Conservation (phyloP, 495 filamentous ascomycete genomes). For the Trypethelium eluteriae region DNA sequence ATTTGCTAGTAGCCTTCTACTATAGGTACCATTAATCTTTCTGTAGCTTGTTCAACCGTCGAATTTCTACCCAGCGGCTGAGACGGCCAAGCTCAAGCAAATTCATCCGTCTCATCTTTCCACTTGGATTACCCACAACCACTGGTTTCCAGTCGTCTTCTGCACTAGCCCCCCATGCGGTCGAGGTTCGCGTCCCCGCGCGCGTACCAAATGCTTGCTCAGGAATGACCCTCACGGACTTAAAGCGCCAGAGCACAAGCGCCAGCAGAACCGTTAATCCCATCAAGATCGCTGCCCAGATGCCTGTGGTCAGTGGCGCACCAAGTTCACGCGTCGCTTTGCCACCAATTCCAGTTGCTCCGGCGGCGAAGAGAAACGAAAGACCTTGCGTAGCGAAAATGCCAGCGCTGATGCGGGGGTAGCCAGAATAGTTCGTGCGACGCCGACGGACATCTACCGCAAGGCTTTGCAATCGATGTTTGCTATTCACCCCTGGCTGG, state of each 20-base stretch:
- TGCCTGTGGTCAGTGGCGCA: conserved; percentile 55
- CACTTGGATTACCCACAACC: conserved; percentile 59
- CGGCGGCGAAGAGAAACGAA: conserved; percentile 57
- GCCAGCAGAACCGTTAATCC: conserved; percentile 55
- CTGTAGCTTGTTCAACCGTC: conserved; percentile 55
- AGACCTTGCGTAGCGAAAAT: conserved; percentile 61
- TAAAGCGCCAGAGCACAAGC: conserved; percentile 52
- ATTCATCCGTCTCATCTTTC: conserved; percentile 57
- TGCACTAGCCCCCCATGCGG: conserved; percentile 28
- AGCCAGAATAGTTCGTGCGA: conserved; percentile 58
- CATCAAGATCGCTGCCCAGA: conserved; percentile 55
- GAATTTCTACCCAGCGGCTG: conserved; percentile 63
- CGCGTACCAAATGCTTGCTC: conserved; percentile 40
- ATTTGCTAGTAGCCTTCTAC: too few relatives aligned
- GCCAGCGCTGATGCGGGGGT: conserved; percentile 62
- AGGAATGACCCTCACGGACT: conserved; percentile 58
- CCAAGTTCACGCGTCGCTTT: conserved; percentile 53
- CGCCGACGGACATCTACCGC: conserved; percentile 44
- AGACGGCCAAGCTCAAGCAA: conserved; percentile 56
- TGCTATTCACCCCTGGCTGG: conserved; percentile 53
- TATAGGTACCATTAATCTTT: conserved; percentile 12
- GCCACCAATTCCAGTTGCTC: conserved; percentile 56
- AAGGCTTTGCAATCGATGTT: conserved; percentile 40
- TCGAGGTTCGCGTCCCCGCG: conserved; percentile 31
- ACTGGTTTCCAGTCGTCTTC: conserved; percentile 57